Base-by-base conservation (phyloP, 1,284 basidiomycete genomes). In the Papiliotrema nemorosa region DNA sequence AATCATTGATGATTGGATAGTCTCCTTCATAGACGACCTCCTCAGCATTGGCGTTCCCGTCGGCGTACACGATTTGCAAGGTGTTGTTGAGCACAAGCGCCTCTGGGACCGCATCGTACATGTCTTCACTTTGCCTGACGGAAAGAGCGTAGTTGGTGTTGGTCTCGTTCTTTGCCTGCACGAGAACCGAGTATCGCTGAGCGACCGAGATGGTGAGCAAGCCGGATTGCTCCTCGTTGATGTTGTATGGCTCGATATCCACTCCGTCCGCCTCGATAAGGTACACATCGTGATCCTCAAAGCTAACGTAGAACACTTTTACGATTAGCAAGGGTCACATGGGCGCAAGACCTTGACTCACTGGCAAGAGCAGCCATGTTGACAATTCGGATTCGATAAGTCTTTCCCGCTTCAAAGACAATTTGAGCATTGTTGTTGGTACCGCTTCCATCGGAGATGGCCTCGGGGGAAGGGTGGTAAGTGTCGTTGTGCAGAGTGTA, bases 161-260 rank as follows among this genome's bases (percentile, higher is more conserved):
- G 0, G 88, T 86, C 62, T 91, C 88, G 72, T 92, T 90, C 50
- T 87, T 83, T 10, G 94, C 91, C 20, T 85, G 86, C 44, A 97
- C 88, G 42, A 97, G 83, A 44, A 97, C 78, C 0, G 90, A 92
- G 75, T 93, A 96, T n/a, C 93, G 84, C 72, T 97, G 93, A 0
- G 92, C 92, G 41, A 87, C 89, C 5, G 88, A 80, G 52, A 96
- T 57, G 37, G 82, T 80, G 46, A 97, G 63, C 29, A 85, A 69
- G 63, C 89, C 85, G 52, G 33, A 26, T n/a, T 27, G n/a, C 24
- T 9, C 25, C 26, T 43, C 41, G 41, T 29, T 43, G 27, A 84
- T 82, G 0, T 83, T 78, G 48, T 78, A 85, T 54, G 85, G 84
- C 64, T 87, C 79, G 2, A 84, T 78, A 71, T 96, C 92, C 3